Evolutionary conservation across 345 rosid species (phyloP).

Genomic region (Triadica sebifera): DNA sequence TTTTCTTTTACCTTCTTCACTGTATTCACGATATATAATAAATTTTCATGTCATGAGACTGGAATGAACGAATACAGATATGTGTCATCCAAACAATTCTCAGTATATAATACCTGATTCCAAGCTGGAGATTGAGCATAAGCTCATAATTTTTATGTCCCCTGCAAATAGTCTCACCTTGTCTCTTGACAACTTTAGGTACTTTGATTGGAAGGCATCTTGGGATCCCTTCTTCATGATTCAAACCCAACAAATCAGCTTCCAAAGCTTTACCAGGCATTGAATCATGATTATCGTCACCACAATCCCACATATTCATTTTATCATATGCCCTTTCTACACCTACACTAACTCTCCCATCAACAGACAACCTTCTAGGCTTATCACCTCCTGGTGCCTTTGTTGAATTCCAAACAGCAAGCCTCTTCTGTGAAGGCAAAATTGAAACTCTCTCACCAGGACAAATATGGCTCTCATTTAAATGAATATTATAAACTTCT

Average conservation of each 20-base stretch:
- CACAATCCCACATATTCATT: constrained; percentile 60
- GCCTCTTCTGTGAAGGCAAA: constrained; percentile 84
- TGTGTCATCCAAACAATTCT: no score
- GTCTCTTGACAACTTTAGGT: constrained; percentile 65
- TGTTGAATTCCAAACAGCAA: constrained; percentile 71
- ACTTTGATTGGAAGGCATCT: constrained; percentile 52
- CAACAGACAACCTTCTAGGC: constrained; percentile 70
- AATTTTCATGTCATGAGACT: no score
- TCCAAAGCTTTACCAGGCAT: constrained; percentile 24
- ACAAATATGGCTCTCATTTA: constrained; percentile 41
- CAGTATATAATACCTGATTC: constrained; percentile 42
- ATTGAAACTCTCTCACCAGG: constrained; percentile 64
- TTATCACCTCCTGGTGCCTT: constrained; percentile 45
- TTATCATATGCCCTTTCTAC: constrained; percentile 67
- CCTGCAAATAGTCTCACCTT: constrained; percentile 83
- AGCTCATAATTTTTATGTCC: constrained; percentile 91
- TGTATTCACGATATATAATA: no score
- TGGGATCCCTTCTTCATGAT: constrained; percentile 35
- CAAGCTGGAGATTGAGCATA: constrained; percentile 89
- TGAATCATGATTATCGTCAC: constrained; percentile 15
- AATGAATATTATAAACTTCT: constrained; percentile 43
- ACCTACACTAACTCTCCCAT: constrained; percentile 82
- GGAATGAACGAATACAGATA: no score
- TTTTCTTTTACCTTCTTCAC: no score
- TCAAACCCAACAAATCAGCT: constrained; percentile 46